These are phyloP conservation scores for Penicillium goetzii DNA, from an alignment of 495 filamentous ascomycete genomes.

Conservation along the genomic window DNA sequence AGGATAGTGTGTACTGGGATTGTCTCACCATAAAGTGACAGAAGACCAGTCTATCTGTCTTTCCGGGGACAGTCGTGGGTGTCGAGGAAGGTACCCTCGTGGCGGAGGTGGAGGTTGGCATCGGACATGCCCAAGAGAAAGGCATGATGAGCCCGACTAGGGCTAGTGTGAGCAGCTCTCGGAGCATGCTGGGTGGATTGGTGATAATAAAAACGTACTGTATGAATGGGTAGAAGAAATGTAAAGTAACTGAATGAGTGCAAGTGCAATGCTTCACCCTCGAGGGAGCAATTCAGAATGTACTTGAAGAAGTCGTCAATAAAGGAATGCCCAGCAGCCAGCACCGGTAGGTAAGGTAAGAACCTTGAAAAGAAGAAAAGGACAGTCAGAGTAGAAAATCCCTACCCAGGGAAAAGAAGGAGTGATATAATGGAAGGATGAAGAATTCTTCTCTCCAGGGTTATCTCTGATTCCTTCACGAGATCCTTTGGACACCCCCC, in stretches of 20 bases:
- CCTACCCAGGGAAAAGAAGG: constrained; percentile 1
- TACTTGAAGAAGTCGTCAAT: constrained; percentile 6
- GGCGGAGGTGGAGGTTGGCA: neutral
- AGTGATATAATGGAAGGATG: neutral
- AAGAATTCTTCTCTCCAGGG: neutral
- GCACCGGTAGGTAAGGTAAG: constrained; percentile 3
- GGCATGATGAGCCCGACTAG: constrained; percentile 21
- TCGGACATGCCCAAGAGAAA: constrained; percentile 14
- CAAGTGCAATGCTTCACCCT: constrained; percentile 1
- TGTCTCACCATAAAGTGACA: constrained; percentile 61
- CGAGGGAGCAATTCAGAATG: constrained; percentile 1
- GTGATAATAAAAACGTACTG: neutral
- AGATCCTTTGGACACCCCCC: neutral
- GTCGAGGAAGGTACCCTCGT: neutral
- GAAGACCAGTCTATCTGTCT: constrained; percentile 52
- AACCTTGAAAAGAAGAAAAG: neutral
- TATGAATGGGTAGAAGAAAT: neutral
- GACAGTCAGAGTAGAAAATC: neutral
- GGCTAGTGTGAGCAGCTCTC: constrained; percentile 12
- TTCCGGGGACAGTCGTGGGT: constrained; percentile 5
- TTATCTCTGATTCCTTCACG: constrained; percentile 3
- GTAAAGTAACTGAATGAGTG: neutral
- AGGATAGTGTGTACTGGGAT: neutral
- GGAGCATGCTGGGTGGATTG: constrained; percentile 19
- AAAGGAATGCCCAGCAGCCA: constrained; percentile 7